Percentiles rank a stretch among this genome's conserved stretches.
Conservation (phyloP, 768 basidiomycete species). For the Imleria badia region DNA sequence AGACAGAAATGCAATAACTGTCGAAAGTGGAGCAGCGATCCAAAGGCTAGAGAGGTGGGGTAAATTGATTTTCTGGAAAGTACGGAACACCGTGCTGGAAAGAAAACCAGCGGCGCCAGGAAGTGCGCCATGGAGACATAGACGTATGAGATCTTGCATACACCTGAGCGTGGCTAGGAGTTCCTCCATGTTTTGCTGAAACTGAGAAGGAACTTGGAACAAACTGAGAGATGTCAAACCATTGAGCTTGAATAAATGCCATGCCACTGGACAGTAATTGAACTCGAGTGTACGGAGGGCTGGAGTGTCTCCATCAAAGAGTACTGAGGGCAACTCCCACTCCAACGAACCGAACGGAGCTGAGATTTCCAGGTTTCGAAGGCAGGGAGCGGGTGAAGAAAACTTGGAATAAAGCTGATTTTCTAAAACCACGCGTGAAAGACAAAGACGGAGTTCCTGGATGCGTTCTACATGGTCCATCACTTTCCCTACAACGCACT, state of each 20-base stretch:
- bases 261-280: neutral
- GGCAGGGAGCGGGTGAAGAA: neutral
- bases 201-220: constrained; percentile 15
- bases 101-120: constrained; percentile 4
- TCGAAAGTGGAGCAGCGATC: neutral
- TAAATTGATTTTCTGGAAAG: neutral
- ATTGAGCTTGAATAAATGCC: neutral
- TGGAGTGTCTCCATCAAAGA: neutral
- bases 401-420: too few relatives aligned
- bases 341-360: too few relatives aligned
- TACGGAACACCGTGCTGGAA: neutral
- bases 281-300: neutral
- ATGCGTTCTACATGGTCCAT: neutral
- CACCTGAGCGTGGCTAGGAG: too few relatives aligned
- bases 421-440: accelerated
- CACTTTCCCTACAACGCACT: neutral
- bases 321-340: neutral
- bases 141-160: too few relatives aligned
- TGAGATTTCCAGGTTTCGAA: neutral
- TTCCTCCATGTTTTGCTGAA: constrained; percentile 29
- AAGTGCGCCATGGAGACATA: constrained; percentile 34
- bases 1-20: too few relatives aligned
- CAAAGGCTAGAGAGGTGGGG: constrained; percentile 5
- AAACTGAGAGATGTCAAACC: constrained; percentile 38
- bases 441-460: neutral